These are phyloP conservation scores for Nissolia schottii DNA, from an alignment of 306 rosid species.

Conservation along the genomic window DNA sequence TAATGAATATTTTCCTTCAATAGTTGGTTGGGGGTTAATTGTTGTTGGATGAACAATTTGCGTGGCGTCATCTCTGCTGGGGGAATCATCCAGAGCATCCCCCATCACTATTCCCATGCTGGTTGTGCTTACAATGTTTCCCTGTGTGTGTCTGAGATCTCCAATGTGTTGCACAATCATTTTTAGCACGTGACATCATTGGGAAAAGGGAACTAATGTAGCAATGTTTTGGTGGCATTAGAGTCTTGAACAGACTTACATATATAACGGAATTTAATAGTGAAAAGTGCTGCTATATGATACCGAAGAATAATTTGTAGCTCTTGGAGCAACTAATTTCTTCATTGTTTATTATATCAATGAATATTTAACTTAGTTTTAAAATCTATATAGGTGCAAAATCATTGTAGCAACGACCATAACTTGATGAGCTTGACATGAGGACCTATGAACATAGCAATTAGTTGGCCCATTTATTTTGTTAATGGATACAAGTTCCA, in stretches of 20 bases:
- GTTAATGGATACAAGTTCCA: no score
- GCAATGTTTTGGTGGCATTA: background rate
- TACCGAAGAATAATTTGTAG: no score
- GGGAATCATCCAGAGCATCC: slow-evolving; percentile 3
- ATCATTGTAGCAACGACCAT: no score
- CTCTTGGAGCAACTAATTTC: no score
- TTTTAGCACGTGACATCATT: background rate
- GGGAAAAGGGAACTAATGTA: background rate
- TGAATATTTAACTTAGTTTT: no score
- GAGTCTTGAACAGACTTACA: background rate
- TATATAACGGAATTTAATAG: background rate
- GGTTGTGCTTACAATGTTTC: background rate
- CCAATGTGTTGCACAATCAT: background rate
- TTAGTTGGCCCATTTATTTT: no score
- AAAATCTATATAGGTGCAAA: no score
- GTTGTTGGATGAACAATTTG: background rate
- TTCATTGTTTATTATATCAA: no score
- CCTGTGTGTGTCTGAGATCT: background rate
- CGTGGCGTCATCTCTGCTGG: slow-evolving; percentile 4
- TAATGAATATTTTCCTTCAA: background rate
- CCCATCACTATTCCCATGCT: slow-evolving; percentile 20
- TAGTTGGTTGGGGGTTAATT: background rate
- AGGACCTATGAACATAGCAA: no score
- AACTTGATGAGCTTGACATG: no score
- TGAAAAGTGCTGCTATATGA: no score